A percentile compares a stretch with the other conserved stretches of the same genome.
phyloP scores from a whole-genome alignment of 2,329 filamentous ascomycete genomes.

The Fusarium sterilihyphosum region DNA sequence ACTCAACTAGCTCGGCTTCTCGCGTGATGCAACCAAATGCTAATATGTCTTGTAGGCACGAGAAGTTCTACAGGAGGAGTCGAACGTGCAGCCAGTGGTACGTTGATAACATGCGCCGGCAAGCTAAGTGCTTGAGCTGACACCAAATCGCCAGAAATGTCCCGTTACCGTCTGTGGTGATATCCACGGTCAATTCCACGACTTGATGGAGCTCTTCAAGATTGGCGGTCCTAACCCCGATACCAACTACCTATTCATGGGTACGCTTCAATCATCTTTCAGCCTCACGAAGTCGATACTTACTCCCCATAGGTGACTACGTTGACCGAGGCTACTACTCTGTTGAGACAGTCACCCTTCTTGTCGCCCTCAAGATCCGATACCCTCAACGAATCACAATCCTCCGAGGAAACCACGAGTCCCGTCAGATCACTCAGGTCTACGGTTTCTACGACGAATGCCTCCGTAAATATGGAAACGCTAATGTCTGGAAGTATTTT shows the following conservation, averaged over 20 bases:
- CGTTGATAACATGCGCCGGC: constrained; percentile 46
- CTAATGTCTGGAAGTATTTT: constrained; percentile 99
- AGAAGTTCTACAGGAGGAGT: constrained; percentile 97
- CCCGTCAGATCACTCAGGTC: constrained; percentile 97
- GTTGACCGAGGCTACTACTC: constrained; percentile 99
- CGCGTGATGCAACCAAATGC: constrained; percentile 46
- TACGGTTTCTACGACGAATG: constrained; percentile 99
- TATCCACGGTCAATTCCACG: constrained; percentile 99
- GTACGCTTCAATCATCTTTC: constrained; percentile 58
- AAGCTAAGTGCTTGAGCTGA: constrained; percentile 42
- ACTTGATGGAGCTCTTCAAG: constrained; percentile 99
- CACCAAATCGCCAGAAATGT: constrained; percentile 77
- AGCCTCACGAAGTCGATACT: constrained; percentile 10
- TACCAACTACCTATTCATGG: constrained; percentile 99
- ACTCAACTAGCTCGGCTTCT: constrained; percentile 33
- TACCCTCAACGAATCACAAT: constrained; percentile 98
- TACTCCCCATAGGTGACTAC: constrained; percentile 78
- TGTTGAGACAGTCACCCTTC: constrained; percentile 95
- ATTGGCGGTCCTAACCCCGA: constrained; percentile 98
- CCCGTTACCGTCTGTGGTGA: constrained; percentile 98
- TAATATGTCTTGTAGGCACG: constrained; percentile 72
- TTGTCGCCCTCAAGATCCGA: constrained; percentile 97
- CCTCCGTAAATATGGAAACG: constrained; percentile 97
- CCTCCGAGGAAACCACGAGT: constrained; percentile 98
- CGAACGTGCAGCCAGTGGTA: constrained; percentile 99